Percentiles rank a stretch among this genome's conserved stretches.
These are phyloP conservation scores for Pichia paraexigua DNA, from an alignment of 805 yeast species.

Conservation along the genomic window DNA sequence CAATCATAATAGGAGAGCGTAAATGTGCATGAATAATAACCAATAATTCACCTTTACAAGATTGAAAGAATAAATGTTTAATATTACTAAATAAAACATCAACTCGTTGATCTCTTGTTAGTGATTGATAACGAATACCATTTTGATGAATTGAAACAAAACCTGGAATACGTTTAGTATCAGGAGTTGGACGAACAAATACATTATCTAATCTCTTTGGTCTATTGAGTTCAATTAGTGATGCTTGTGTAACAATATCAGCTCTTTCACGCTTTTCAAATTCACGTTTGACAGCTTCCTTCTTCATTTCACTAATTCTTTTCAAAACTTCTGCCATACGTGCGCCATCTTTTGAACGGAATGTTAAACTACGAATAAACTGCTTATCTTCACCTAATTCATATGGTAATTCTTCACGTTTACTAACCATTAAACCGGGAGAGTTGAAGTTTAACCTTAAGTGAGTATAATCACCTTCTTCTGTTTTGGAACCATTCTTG, in stretches of 20 bases:
- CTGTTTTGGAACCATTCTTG: conserved; percentile 90
- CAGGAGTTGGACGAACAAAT: conserved; percentile 92
- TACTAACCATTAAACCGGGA: conserved; percentile 57
- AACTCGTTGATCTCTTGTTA: conserved; percentile 78
- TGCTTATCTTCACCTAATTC: conserved; percentile 83
- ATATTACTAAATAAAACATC: conserved; percentile 87
- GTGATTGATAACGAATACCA: conserved; percentile 89
- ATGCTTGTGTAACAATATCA: conserved; percentile 91
- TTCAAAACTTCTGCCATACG: conserved; percentile 85
- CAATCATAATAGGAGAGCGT: conserved; percentile 88
- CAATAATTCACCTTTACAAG: conserved; percentile 89
- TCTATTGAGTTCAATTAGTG: conserved; percentile 73
- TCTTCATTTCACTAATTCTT: conserved; percentile 86
- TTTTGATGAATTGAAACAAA: conserved; percentile 86
- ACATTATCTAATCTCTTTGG: conserved; percentile 83
- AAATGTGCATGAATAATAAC: conserved; percentile 90
- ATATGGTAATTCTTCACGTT: conserved; percentile 77
- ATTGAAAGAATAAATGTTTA: conserved; percentile 90
- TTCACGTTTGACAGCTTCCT: conserved; percentile 84
- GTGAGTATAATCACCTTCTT: conserved; percentile 92
- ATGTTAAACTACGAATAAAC: conserved; percentile 77
- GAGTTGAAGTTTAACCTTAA: conserved; percentile 86
- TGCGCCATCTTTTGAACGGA: conserved; percentile 84
- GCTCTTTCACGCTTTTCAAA: conserved; percentile 85
- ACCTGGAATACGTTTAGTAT: conserved; percentile 93